phyloP scores from a whole-genome alignment of 805 yeast species.

The Wickerhamiella azymoides region DNA sequence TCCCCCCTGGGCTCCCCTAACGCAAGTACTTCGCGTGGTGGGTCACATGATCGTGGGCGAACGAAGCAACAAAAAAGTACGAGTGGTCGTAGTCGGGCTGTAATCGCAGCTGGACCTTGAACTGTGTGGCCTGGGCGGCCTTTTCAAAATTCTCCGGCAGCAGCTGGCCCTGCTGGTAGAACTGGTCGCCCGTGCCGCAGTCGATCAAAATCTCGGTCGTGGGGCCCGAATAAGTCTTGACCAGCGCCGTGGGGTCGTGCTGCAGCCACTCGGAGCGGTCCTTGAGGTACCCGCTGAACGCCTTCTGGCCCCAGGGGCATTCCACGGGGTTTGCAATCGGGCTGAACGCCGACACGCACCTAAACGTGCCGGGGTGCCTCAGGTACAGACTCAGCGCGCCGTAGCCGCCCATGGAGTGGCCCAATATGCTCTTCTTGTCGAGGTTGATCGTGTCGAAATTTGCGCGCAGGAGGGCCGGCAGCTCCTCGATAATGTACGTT shows the following conservation, averaged over 20 bases:
- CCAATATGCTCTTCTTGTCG: conserved; percentile 59
- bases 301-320: conserved; percentile 81
- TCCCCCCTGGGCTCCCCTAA: no score
- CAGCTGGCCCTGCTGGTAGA: conserved; percentile 48
- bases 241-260: conserved; percentile 75
- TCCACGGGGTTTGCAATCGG: conserved; percentile 73
- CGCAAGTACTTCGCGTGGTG: conserved; percentile 62
- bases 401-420: conserved; percentile 98
- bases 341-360: conserved; percentile 76
- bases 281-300: conserved; percentile 60
- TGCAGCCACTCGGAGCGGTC: conserved; percentile 41
- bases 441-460: conserved; percentile 37
- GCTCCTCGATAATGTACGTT: conserved; percentile 62
- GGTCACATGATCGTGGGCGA: conserved; percentile 68
- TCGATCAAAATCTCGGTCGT: conserved; percentile 59
- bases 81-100: conserved; percentile 87
- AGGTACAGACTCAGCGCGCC: conserved; percentile 71
- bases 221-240: conserved; percentile 42
- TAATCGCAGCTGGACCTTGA: conserved; percentile 42
- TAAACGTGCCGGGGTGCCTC: conserved; percentile 55
- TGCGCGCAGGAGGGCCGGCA: conserved; percentile 38
- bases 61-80: conserved; percentile 70
- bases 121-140: conserved; percentile 40
- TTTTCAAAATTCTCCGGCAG: conserved; percentile 62
- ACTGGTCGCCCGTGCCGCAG: conserved; percentile 68